Evolutionary conservation across 2,329 filamentous ascomycete species (phyloP), one percentile per base, ranked within the genome.

Genomic region (Colletotrichum sp.): DNA sequence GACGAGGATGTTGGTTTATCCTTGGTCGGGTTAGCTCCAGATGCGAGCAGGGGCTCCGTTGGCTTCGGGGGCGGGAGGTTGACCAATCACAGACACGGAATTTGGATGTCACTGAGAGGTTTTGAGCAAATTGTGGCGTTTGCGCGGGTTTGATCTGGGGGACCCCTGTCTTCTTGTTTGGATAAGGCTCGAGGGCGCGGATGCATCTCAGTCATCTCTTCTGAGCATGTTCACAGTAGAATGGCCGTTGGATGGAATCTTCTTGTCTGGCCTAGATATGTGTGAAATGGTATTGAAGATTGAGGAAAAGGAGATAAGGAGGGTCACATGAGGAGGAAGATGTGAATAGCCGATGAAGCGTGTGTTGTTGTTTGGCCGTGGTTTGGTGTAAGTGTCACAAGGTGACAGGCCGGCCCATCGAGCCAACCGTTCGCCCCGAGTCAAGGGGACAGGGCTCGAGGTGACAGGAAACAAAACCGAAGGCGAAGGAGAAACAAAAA

Each of bases 101-200:
- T 22, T 10, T 27, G 32, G 12, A 43, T 75, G 71, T 66, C 70
- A 75, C 77, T 86, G 86, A 86, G 87, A 81, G 82, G 81, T 80
- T 88, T 88, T 89, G 87, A 89, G 87, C 87, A 89, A 84, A 80
- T 88, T 89, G 82, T 86, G 81, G 82, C 80, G 78, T 79, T 39
- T 43, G 70, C 61, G 72, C 69, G 30, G 39, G 48, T 64, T 65
- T 13, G 60, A 70, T 64, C 43, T 70, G 22, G 70, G 64, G 22
- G 56, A 34, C 64, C 70, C 70, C 56, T 61, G 36, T 68, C 58
- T 28, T 5, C 10, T 27, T 25, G n/a, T 61, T 15, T 34, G 12
- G 25, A 27, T 27, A 28, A 34, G 28, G 28, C 52, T 32, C 27
- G 22, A 56, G 36, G 55, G 30, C 28, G 36, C 27, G 25, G 27